Evolutionary conservation across 768 basidiomycete genomes (phyloP).

Genomic region (Lyophyllum shimeji): DNA sequence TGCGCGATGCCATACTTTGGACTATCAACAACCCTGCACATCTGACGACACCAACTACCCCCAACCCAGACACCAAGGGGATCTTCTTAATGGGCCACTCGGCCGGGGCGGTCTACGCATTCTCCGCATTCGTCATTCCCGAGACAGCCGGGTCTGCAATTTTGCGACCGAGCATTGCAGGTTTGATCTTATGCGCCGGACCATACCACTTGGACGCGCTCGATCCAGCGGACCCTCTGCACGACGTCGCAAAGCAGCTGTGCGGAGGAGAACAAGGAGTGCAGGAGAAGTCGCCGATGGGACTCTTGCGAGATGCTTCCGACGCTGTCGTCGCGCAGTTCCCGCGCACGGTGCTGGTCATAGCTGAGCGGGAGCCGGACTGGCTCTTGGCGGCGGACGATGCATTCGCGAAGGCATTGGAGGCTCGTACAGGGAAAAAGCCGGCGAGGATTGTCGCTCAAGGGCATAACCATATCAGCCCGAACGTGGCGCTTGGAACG

Average conservation of each 20-base stretch:
- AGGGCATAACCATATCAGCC: constrained; percentile 67
- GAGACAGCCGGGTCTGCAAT: constrained; percentile 27
- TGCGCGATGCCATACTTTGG: constrained; percentile 62
- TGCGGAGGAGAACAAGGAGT: constrained; percentile 37
- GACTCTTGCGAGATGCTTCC: constrained; percentile 37
- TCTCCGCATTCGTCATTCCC: constrained; percentile 42
- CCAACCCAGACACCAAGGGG: constrained; percentile 37
- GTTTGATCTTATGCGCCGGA: constrained; percentile 45
- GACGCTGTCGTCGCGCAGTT: constrained; percentile 33
- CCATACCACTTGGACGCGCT: constrained; percentile 37
- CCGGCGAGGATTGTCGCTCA: constrained; percentile 37
- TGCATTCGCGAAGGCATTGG: constrained; percentile 39
- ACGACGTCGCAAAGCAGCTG: constrained; percentile 32
- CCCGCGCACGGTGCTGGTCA: constrained; percentile 48
- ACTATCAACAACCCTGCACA: constrained; percentile 34
- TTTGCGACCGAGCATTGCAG: constrained; percentile 38
- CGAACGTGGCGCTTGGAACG: constrained; percentile 45
- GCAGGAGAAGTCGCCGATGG: constrained; percentile 37
- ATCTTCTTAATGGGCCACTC: constrained; percentile 62
- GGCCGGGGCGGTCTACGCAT: constrained; percentile 53
- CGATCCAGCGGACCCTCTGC: constrained; percentile 22
- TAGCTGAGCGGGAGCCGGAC: constrained; percentile 54
- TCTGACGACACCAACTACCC: constrained; percentile 27
- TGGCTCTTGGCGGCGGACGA: constrained; percentile 36
- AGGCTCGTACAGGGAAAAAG: constrained; percentile 30